A percentile compares a stretch with the other conserved stretches of the same genome.
Conservation (phyloP, 2,329 filamentous ascomycete genomes). For the Hypomyces perniciosus region DNA sequence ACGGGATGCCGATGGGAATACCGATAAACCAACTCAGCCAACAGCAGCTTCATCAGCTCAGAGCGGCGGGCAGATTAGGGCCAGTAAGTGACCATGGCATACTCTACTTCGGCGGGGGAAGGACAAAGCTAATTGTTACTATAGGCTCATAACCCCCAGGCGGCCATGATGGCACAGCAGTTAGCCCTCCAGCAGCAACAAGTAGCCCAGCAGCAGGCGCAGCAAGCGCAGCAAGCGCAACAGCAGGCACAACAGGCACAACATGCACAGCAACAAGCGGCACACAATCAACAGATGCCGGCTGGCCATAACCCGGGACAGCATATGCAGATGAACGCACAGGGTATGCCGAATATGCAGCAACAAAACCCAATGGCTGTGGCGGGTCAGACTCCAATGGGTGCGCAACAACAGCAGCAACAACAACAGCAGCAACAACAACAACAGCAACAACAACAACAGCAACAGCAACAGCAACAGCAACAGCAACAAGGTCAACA, state of each 20-base stretch:
- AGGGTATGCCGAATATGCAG: slow-evolving; percentile 39
- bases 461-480: slow-evolving; percentile 22
- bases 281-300: slow-evolving; percentile 35
- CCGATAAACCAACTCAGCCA: slow-evolving; percentile 41
- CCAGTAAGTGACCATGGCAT: slow-evolving; percentile 31
- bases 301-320: slow-evolving; percentile 41
- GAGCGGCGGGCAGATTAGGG: slow-evolving; percentile 33
- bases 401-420: slow-evolving; percentile 23
- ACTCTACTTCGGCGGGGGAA: background rate
- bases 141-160: slow-evolving; percentile 26
- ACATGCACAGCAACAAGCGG: slow-evolving; percentile 34
- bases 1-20: slow-evolving; percentile 48
- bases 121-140: background rate
- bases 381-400: slow-evolving; percentile 24
- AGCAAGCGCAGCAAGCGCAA: slow-evolving; percentile 32
- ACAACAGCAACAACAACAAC: slow-evolving; percentile 23
- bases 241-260: slow-evolving; percentile 36
- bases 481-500: slow-evolving; percentile 14
- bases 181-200: slow-evolving; percentile 39
- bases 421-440: slow-evolving; percentile 23
- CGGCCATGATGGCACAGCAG: slow-evolving; percentile 40
- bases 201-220: slow-evolving; percentile 32
- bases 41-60: slow-evolving; percentile 47
- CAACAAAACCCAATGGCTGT: slow-evolving; percentile 37
- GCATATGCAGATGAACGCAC: slow-evolving; percentile 42